A percentile compares a stretch with the other conserved stretches of the same genome.
Conservation (phyloP, 83 land plant species). For the Diphasiastrum complanatum region DNA sequence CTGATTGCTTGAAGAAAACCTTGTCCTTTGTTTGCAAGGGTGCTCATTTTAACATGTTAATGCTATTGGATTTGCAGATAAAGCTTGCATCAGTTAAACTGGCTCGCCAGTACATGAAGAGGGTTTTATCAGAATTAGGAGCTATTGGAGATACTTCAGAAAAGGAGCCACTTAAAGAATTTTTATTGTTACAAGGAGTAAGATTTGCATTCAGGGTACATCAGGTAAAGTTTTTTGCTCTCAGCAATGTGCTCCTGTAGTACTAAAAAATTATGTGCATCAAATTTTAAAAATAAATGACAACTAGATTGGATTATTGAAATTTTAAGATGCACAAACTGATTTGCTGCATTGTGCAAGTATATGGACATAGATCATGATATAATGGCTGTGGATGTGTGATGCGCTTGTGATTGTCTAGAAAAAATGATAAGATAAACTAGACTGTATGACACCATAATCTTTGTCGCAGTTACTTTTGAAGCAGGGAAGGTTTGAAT, state of each 20-base stretch:
- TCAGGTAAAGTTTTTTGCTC: slow-evolving; percentile 48
- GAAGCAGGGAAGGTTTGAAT: no score
- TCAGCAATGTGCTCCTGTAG: background rate
- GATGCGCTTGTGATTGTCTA: background rate
- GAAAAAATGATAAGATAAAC: no score
- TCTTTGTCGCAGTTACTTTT: no score
- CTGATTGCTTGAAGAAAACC: background rate
- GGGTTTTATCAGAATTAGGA: slow-evolving; percentile 83
- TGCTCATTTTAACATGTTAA: background rate
- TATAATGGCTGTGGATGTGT: background rate
- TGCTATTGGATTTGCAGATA: slow-evolving; percentile 48
- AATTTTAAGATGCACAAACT: slow-evolving; percentile 2
- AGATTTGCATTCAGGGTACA: slow-evolving; percentile 99
- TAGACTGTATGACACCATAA: no score
- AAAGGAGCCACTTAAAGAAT: slow-evolving; percentile 86
- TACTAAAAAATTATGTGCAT: background rate
- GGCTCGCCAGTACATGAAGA: slow-evolving; percentile 95
- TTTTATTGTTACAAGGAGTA: slow-evolving; percentile 86
- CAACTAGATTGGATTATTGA: background rate
- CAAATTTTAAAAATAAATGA: background rate
- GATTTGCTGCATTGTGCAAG: background rate
- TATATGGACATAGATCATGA: background rate
- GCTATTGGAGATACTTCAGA: slow-evolving; percentile 42
- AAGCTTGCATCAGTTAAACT: slow-evolving; percentile 88
- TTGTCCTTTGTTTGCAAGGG: background rate